Conservation (phyloP, 768 basidiomycete species). For the Phylloporus scabripes region DNA sequence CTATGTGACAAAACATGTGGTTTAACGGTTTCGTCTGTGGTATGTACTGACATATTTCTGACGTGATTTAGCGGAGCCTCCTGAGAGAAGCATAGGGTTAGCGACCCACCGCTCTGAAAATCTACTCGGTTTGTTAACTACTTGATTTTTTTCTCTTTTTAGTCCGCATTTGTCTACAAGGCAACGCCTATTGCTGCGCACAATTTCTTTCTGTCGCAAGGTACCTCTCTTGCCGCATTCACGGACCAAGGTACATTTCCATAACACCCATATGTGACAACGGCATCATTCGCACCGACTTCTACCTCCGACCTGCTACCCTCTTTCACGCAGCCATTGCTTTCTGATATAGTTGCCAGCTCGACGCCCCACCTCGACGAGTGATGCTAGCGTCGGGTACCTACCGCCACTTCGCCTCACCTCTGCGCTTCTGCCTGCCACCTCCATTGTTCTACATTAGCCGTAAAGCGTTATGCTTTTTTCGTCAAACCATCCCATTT, state of each 20-base stretch:
- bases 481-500: neutral
- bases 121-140: neutral
- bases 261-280: constrained; percentile 1
- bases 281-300: constrained; percentile 1
- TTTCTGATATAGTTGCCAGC: neutral
- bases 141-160: neutral
- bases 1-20: constrained; percentile 13
- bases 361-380: neutral
- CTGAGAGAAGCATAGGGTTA: neutral
- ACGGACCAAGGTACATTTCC: constrained; percentile 1
- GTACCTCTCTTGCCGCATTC: neutral
- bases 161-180: neutral
- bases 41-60: constrained; percentile 12
- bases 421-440: neutral
- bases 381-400: neutral
- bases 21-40: constrained; percentile 12
- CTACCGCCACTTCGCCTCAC: neutral
- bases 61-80: constrained; percentile 4
- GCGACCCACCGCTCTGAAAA: neutral
- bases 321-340: neutral
- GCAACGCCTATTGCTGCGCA: neutral
- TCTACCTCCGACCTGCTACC: constrained; percentile 3
- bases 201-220: neutral
- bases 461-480: neutral
- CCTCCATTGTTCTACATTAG: constrained; percentile 2